Evolutionary conservation across 306 rosid genomes (phyloP).

Genomic region (Vigna hirtella): DNA sequence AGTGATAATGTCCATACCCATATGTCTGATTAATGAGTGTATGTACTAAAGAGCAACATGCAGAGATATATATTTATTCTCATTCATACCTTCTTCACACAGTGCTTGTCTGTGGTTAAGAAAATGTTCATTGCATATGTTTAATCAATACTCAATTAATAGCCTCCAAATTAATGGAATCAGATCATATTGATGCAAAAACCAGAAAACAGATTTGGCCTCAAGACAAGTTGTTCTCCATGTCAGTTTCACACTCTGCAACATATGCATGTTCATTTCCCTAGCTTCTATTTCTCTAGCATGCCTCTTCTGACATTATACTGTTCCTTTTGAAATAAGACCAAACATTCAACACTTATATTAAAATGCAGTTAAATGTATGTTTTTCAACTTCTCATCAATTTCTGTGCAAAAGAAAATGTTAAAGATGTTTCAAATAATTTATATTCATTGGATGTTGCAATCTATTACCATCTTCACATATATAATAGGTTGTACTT

Average conservation of each 20-base stretch:
- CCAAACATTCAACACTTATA: neutral
- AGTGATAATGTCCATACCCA: neutral
- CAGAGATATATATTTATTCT: neutral
- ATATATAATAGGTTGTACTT: too few relatives aligned
- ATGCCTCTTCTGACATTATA: neutral
- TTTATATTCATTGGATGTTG: too few relatives aligned
- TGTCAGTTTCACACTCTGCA: neutral
- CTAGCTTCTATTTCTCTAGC: neutral
- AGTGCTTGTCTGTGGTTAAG: constrained; percentile 12
- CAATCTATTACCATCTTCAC: too few relatives aligned
- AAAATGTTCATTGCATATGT: constrained; percentile 8
- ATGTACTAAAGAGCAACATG: neutral
- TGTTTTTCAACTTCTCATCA: too few relatives aligned
- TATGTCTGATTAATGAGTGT: neutral
- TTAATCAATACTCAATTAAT: neutral
- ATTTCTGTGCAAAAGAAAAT: too few relatives aligned
- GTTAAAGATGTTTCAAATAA: too few relatives aligned
- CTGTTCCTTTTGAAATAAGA: neutral
- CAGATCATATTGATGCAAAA: neutral
- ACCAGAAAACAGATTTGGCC: neutral
- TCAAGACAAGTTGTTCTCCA: neutral
- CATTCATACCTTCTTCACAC: constrained; percentile 6
- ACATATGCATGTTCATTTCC: neutral
- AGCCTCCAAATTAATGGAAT: neutral
- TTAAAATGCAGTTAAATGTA: neutral